A percentile compares a stretch with the other conserved stretches of the same genome.
Evolutionary conservation across 163 green algal species (phyloP).

Genomic region (Chlorella variabilis): DNA sequence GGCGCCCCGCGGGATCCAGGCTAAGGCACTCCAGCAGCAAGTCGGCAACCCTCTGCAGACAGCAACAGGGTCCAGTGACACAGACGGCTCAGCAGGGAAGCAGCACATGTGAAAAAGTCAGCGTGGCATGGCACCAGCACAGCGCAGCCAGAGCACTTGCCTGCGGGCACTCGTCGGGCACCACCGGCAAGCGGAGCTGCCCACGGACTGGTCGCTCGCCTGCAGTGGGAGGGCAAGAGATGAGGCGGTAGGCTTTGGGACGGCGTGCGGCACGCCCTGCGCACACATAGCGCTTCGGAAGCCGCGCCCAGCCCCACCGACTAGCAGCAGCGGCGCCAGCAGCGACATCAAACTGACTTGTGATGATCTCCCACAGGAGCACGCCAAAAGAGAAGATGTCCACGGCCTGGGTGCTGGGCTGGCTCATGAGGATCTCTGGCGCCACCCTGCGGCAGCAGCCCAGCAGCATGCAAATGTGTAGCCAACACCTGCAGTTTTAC

Average conservation of each 20-base stretch:
- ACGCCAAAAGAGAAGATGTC: conserved; percentile 15
- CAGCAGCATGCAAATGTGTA: background rate
- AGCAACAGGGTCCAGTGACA: background rate
- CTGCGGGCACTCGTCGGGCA: conserved; percentile 8
- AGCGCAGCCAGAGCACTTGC: background rate
- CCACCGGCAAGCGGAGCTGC: background rate
- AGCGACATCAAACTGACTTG: too few species aligned
- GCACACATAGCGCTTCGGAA: background rate
- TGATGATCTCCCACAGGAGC: conserved; percentile 13
- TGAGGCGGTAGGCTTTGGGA: background rate
- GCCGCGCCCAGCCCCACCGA: too few species aligned
- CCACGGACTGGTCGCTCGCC: background rate
- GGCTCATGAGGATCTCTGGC: conserved; percentile 13
- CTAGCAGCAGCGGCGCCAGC: too few species aligned
- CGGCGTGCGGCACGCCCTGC: background rate
- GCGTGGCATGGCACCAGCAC: too few species aligned
- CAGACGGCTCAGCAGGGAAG: background rate
- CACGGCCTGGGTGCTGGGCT: background rate
- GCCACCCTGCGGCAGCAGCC: background rate
- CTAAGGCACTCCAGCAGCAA: background rate
- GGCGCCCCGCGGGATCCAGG: background rate
- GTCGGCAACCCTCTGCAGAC: background rate
- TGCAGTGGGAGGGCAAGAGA: background rate
- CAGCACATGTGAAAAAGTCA: too few species aligned
- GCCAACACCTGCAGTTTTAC: background rate